These are phyloP conservation scores for Apophysomyces variabilis DNA, from an alignment of 371 early-diverging fungal species.

Conservation along the genomic window DNA sequence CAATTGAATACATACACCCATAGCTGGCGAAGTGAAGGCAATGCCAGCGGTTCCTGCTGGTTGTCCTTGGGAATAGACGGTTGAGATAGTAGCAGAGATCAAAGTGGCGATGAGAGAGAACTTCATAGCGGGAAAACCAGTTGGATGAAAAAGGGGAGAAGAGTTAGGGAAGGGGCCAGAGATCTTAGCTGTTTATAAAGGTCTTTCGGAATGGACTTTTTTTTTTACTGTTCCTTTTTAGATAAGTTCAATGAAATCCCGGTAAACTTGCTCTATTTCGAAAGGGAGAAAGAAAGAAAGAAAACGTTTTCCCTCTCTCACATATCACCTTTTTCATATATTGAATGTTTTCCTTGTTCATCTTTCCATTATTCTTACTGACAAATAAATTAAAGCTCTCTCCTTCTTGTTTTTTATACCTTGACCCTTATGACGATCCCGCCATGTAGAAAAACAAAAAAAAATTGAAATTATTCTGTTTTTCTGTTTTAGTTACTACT, in stretches of 20 bases:
- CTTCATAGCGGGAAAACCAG: slow-evolving; percentile 10
- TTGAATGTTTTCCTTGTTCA: background rate
- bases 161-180: slow-evolving; percentile 5
- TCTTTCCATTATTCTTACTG: background rate
- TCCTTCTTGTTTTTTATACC: no score
- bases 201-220: background rate
- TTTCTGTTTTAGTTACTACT: no score
- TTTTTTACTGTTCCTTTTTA: slow-evolving; percentile 2
- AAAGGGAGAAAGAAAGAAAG: background rate
- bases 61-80: slow-evolving; percentile 15
- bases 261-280: slow-evolving; percentile 4
- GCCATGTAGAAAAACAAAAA: no score
- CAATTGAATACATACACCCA: slow-evolving; percentile 11
- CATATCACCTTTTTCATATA: background rate
- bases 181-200: background rate
- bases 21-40: slow-evolving; percentile 15
- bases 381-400: no score
- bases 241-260: background rate
- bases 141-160: slow-evolving; percentile 11
- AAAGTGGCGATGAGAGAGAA: slow-evolving; percentile 17
- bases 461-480: no score
- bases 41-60: slow-evolving; percentile 14
- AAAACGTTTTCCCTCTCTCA: background rate
- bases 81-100: slow-evolving; percentile 9
- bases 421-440: no score